phyloP scores from a whole-genome alignment of 2,329 filamentous ascomycete species.

The Tolypocladium inflatum region DNA sequence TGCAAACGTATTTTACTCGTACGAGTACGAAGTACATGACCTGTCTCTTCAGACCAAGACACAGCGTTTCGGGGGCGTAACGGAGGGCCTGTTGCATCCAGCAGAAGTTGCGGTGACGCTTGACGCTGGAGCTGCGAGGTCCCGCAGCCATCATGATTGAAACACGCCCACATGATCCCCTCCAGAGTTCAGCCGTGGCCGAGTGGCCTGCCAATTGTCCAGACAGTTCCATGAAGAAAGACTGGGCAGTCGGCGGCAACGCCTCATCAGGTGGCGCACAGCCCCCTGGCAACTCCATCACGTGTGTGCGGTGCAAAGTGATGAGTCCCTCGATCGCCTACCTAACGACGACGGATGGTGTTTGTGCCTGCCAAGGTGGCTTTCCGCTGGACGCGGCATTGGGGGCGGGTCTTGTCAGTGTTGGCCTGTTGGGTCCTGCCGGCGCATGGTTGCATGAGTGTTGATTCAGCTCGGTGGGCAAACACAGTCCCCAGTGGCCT shows the following conservation, averaged over 20 bases:
- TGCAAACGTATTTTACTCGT: background rate
- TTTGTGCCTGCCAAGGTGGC: background rate
- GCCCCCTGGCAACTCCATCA: background rate
- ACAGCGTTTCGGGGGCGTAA: background rate
- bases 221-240: background rate
- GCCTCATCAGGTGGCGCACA: background rate
- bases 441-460: background rate
- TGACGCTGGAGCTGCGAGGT: background rate
- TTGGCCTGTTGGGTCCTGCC: background rate
- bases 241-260: background rate
- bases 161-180: background rate
- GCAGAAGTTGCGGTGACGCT: background rate
- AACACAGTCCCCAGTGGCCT: background rate
- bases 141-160: background rate
- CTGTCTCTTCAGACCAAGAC: background rate
- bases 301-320: background rate
- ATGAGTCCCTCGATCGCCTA: background rate
- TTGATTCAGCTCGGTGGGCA: background rate
- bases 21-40: too few species aligned
- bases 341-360: background rate
- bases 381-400: background rate
- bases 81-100: background rate
- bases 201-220: background rate
- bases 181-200: background rate
- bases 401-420: background rate